Conservation (phyloP, 768 basidiomycete genomes). For the Leccinum ochraceum region DNA sequence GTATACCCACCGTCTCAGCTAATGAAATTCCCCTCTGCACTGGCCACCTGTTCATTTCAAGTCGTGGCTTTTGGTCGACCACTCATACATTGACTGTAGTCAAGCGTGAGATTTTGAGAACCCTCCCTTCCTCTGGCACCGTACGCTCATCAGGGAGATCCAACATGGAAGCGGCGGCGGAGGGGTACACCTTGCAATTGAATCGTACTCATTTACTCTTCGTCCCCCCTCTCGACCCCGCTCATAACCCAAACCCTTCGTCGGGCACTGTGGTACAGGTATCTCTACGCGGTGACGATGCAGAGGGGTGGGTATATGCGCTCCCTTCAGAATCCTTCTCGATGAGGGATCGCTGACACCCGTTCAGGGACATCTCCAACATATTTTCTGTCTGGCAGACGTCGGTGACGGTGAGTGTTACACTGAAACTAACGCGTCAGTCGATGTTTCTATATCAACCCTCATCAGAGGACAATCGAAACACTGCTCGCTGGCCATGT, state of each 20-base stretch:
- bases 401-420: constrained; percentile 23
- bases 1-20: neutral
- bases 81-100: neutral
- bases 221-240: constrained; percentile 12
- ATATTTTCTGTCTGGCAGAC: constrained; percentile 8
- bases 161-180: neutral
- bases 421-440: neutral
- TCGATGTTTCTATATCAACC: neutral
- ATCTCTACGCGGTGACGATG: constrained; percentile 17
- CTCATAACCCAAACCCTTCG: neutral
- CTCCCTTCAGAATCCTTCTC: too few relatives aligned
- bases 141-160: neutral
- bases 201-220: constrained; percentile 30
- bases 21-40: neutral
- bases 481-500: constrained; percentile 26
- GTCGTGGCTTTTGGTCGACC: neutral
- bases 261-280: constrained; percentile 29
- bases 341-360: constrained; percentile 1
- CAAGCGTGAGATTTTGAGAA: constrained; percentile 1
- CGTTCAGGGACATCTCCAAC: constrained; percentile 6
- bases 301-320: constrained; percentile 27
- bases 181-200: constrained; percentile 16
- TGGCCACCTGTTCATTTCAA: neutral
- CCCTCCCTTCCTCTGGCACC: neutral
- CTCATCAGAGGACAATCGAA: constrained; percentile 24